Evolutionary conservation across 2,329 filamentous ascomycete species (phyloP).

Genomic region (Alternaria ethzedia): DNA sequence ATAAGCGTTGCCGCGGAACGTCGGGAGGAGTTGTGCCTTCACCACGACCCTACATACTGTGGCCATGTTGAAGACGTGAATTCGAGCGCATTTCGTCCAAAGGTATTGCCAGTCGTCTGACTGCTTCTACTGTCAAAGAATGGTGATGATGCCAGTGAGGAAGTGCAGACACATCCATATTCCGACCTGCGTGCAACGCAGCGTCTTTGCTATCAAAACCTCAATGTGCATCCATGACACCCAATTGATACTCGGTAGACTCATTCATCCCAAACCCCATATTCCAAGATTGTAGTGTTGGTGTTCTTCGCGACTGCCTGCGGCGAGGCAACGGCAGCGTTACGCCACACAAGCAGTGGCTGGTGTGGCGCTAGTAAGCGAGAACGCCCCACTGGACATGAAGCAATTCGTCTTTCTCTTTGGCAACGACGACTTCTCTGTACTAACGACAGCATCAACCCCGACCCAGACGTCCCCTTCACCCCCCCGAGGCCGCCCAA

Average conservation of each 20-base stretch:
- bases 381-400: conserved; percentile 3
- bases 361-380: conserved; percentile 6
- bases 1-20: not conserved
- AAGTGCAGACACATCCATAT: not conserved
- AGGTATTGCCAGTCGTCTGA: not conserved
- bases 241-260: not conserved
- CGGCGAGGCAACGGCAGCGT: not conserved
- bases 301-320: not conserved
- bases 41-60: not conserved
- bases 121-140: not conserved
- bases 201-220: not conserved
- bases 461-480: conserved; percentile 34
- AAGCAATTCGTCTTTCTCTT: not conserved
- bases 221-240: not conserved
- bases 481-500: conserved; percentile 34
- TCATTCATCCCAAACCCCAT: not conserved
- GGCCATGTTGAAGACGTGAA: not conserved
- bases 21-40: not conserved
- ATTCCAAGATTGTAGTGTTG: not conserved
- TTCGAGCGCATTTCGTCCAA: not conserved
- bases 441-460: conserved; percentile 44
- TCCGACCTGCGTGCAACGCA: not conserved
- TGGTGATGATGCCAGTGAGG: not conserved
- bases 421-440: conserved; percentile 11
- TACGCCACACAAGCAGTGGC: not conserved